Evolutionary conservation across 2,329 filamentous ascomycete genomes (phyloP).

Genomic region (Colletotrichum sp.): DNA sequence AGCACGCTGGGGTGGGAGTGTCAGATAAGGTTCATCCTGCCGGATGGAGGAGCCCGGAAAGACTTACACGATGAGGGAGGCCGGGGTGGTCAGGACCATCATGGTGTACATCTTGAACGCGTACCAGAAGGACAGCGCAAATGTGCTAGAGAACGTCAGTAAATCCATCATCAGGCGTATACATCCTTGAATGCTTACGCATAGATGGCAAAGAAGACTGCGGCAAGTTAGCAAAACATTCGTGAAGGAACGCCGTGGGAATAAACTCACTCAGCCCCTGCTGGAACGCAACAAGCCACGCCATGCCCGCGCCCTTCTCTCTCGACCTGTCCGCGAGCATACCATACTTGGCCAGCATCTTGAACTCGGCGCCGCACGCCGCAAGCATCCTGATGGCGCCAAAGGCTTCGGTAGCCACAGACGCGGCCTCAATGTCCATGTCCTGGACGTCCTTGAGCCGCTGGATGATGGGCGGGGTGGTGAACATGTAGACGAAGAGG

Average conservation of each 20-base stretch:
- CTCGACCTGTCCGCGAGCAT: constrained; percentile 40
- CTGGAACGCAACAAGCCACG: constrained; percentile 28
- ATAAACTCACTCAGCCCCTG: constrained; percentile 27
- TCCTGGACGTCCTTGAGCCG: constrained; percentile 38
- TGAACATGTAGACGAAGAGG: constrained; percentile 32
- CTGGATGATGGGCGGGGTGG: constrained; percentile 36
- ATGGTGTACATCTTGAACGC: constrained; percentile 24
- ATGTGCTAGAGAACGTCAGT: constrained; percentile 17
- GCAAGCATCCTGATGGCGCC: constrained; percentile 47
- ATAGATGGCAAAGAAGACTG: constrained; percentile 24
- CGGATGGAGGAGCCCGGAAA: not conserved
- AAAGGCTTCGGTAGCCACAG: constrained; percentile 46
- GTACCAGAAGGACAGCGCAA: constrained; percentile 26
- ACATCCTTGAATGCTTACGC: constrained; percentile 7
- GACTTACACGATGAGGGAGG: constrained; percentile 27
- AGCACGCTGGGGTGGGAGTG: constrained; percentile 17
- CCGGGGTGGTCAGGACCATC: constrained; percentile 22
- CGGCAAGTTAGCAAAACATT: not conserved
- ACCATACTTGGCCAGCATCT: constrained; percentile 38
- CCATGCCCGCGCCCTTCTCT: constrained; percentile 29
- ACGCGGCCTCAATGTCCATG: constrained; percentile 38
- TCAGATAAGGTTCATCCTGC: not conserved
- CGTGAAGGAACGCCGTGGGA: not conserved
- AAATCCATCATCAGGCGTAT: too few species aligned
- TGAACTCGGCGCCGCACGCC: constrained; percentile 44